Evolutionary conservation across 2,329 filamentous ascomycete genomes (phyloP).

Genomic region (Trichoderma atroviride): DNA sequence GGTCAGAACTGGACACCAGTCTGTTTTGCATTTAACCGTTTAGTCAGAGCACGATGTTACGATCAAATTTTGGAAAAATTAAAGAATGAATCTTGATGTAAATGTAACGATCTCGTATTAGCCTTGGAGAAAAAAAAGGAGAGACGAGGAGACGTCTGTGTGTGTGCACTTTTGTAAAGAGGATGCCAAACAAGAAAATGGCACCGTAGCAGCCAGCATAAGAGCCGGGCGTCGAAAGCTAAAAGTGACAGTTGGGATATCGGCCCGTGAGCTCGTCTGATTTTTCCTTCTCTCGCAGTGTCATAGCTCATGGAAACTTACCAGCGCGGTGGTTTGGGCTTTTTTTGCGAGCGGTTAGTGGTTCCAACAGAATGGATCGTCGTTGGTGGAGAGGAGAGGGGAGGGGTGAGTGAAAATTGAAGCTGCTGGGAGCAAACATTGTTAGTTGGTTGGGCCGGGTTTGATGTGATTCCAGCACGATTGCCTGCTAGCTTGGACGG

Average conservation of each 20-base stretch:
- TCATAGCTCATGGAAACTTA: not conserved
- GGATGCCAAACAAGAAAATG: not conserved
- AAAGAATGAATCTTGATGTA: not conserved
- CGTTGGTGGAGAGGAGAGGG: not conserved
- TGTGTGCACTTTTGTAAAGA: not conserved
- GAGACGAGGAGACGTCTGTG: not conserved
- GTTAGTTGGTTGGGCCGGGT: not conserved
- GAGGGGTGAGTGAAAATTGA: conserved; percentile 1
- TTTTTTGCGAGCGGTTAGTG: not conserved
- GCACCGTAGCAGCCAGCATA: not conserved
- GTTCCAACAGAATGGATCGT: not conserved
- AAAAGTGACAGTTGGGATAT: not conserved
- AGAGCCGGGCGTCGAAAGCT: not conserved
- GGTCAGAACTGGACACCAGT: conserved; percentile 1
- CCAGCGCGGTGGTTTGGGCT: not conserved
- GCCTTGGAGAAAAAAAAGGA: not conserved
- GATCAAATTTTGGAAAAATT: not conserved
- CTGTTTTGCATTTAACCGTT: not conserved
- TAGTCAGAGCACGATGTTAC: not conserved
- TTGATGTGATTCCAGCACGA: conserved; percentile 1
- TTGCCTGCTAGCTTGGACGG: not conserved
- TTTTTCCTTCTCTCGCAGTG: not conserved
- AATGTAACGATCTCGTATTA: not conserved
- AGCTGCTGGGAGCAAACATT: not conserved
- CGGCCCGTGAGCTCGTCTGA: not conserved